Conservation (phyloP, 495 filamentous ascomycete species). For the Tetracladium marchalianum region DNA sequence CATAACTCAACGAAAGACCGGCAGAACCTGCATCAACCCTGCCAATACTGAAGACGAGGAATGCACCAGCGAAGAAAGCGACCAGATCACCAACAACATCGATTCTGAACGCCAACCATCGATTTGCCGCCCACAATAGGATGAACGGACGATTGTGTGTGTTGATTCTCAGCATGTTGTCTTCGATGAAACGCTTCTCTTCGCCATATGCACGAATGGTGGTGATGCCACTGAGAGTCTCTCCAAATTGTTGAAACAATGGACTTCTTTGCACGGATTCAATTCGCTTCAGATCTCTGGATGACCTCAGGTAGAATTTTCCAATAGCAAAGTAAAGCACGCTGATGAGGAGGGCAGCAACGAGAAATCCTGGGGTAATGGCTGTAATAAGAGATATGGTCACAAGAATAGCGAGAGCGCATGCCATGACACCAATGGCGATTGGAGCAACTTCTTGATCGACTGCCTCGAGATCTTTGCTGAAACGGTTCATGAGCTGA, state of each 20-base stretch:
- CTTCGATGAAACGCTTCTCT: conserved; percentile 83
- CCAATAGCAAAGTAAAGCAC: conserved; percentile 75
- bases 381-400: conserved; percentile 85
- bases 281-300: conserved; percentile 84
- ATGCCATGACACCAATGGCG: conserved; percentile 54
- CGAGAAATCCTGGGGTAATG: conserved; percentile 87
- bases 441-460: conserved; percentile 94
- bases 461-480: conserved; percentile 89
- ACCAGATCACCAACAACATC: conserved; percentile 88
- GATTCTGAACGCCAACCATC: conserved; percentile 91
- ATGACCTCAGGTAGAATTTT: conserved; percentile 81
- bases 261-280: conserved; percentile 94
- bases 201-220: conserved; percentile 97
- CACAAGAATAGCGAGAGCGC: conserved; percentile 58
- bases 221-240: conserved; percentile 90
- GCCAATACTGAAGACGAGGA: conserved; percentile 76
- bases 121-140: conserved; percentile 92
- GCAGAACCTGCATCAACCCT: conserved; percentile 87
- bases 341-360: conserved; percentile 80
- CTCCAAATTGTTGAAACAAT: conserved; percentile 95
- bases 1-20: conserved; percentile 94
- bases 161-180: conserved; percentile 86
- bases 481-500: conserved; percentile 97
- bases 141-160: conserved; percentile 89
- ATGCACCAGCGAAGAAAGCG: conserved; percentile 87